A percentile compares a stretch with the other conserved stretches of the same genome.
These are phyloP conservation scores for Venustampulla echinocandica DNA, from an alignment of 495 filamentous ascomycete species.

Conservation along the genomic window DNA sequence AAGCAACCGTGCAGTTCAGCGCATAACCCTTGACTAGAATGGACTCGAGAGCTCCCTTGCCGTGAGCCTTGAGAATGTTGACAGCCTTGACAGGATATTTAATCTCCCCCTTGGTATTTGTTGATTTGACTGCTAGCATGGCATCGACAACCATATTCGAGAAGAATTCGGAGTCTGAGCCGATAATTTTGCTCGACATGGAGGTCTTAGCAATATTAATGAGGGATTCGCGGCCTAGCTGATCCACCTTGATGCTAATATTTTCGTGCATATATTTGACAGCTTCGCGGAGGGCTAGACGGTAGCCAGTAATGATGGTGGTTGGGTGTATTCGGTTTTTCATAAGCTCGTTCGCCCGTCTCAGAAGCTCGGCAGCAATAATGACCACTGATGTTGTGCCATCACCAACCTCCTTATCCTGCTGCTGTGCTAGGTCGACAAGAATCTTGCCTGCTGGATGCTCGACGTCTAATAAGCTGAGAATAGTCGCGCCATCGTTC, in stretches of 20 bases:
- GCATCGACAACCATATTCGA: constrained; percentile 94
- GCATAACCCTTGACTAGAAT: constrained; percentile 93
- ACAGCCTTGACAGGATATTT: constrained; percentile 99
- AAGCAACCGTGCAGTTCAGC: constrained; percentile 96
- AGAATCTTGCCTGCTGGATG: constrained; percentile 98
- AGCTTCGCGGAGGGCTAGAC: constrained; percentile 89
- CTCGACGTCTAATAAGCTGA: constrained; percentile 89
- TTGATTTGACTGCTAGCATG: constrained; percentile 88
- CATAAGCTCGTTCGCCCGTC: constrained; percentile 94
- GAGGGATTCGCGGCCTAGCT: constrained; percentile 78
- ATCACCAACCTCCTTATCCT: constrained; percentile 98
- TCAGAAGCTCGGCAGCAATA: constrained; percentile 91
- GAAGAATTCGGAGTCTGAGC: constrained; percentile 92
- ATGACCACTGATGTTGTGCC: constrained; percentile 97
- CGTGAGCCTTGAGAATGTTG: constrained; percentile 96
- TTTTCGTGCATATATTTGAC: constrained; percentile 99
- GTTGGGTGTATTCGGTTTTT: constrained; percentile 99
- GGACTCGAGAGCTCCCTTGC: constrained; percentile 83
- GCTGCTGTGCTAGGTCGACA: constrained; percentile 94
- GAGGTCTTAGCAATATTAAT: constrained; percentile 96
- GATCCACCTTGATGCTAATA: constrained; percentile 88
- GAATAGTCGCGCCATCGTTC: constrained; percentile 96
- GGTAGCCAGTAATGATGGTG: constrained; percentile 97
- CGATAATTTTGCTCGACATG: constrained; percentile 99
- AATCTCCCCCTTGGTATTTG: constrained; percentile 77